Evolutionary conservation across 176 grass and related monocot genomes (phyloP).

Genomic region (Lolium multiflorum): DNA sequence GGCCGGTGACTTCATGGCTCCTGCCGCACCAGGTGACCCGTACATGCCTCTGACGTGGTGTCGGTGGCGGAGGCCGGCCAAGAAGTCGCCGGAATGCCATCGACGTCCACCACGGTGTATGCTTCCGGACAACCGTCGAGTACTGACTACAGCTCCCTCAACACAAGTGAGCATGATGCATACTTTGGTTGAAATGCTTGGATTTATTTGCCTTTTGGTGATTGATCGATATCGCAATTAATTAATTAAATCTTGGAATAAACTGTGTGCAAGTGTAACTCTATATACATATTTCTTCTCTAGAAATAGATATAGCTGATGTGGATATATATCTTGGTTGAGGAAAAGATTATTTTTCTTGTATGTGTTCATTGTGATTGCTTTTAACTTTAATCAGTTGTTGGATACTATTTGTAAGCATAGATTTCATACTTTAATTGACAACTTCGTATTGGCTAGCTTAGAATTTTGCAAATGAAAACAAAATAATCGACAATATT

Average conservation of each 20-base stretch:
- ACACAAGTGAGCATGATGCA: constrained; percentile 70
- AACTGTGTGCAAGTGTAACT: constrained; percentile 45
- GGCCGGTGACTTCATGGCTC: constrained; percentile 7
- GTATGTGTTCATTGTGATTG: constrained; percentile 24
- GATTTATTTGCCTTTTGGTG: constrained; percentile 50
- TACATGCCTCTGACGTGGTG: constrained; percentile 40
- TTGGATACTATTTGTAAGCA: neutral
- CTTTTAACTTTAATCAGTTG: constrained; percentile 30
- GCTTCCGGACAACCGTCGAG: constrained; percentile 47
- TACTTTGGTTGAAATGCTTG: constrained; percentile 75
- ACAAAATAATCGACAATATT: neutral
- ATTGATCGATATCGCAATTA: constrained; percentile 35
- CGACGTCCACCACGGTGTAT: constrained; percentile 46
- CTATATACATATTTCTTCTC: constrained; percentile 28
- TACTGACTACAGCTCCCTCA: constrained; percentile 63
- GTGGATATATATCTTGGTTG: constrained; percentile 36
- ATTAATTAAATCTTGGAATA: constrained; percentile 34
- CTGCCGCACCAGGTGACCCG: no score
- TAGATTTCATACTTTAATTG: neutral
- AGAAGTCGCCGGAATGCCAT: constrained; percentile 28
- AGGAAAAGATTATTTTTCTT: constrained; percentile 32
- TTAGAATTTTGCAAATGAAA: neutral
- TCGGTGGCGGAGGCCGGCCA: constrained; percentile 35
- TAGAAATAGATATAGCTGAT: constrained; percentile 44
- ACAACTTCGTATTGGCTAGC: neutral